Conservation (phyloP, 805 yeast species). For the Lipomyces yamadae region DNA sequence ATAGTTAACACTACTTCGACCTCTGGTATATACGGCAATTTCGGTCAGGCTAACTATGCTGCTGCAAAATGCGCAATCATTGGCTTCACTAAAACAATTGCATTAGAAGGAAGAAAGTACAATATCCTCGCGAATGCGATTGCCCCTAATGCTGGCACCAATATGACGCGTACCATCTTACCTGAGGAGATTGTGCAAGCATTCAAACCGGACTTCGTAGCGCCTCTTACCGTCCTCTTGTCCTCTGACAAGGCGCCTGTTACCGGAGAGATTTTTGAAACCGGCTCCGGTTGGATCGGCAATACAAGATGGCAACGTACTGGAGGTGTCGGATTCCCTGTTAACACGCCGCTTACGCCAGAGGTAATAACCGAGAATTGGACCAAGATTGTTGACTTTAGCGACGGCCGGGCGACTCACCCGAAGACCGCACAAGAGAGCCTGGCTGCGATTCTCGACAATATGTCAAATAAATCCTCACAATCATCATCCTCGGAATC, state of each 20-base stretch:
- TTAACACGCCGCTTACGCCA: slow-evolving; percentile 56
- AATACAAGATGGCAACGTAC: slow-evolving; percentile 94
- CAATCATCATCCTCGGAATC: slow-evolving; percentile 50
- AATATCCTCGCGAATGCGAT: slow-evolving; percentile 78
- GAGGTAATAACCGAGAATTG: slow-evolving; percentile 76
- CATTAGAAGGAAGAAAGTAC: slow-evolving; percentile 84
- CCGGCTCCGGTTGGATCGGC: slow-evolving; percentile 97
- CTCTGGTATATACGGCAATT: slow-evolving; percentile 95
- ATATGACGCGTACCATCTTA: slow-evolving; percentile 91
- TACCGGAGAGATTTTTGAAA: slow-evolving; percentile 84
- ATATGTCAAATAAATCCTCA: slow-evolving; percentile 38
- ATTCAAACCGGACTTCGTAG: slow-evolving; percentile 85
- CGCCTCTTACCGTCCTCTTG: slow-evolving; percentile 82
- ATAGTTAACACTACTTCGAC: slow-evolving; percentile 91
- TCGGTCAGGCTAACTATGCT: slow-evolving; percentile 96
- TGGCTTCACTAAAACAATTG: slow-evolving; percentile 83
- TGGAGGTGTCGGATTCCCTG: slow-evolving; percentile 68
- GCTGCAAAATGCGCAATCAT: slow-evolving; percentile 90
- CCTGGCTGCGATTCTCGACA: slow-evolving; percentile 74
- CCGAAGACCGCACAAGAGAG: slow-evolving; percentile 74
- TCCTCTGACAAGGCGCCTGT: slow-evolving; percentile 74
- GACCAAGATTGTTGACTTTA: slow-evolving; percentile 68
- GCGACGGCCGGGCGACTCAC: slow-evolving; percentile 57
- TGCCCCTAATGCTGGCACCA: slow-evolving; percentile 98
- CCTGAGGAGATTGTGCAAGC: slow-evolving; percentile 77